Percentiles rank a stretch among this genome's conserved stretches.
These are phyloP conservation scores for Penicillium freii DNA, from an alignment of 2,329 filamentous ascomycete species.

Conservation along the genomic window DNA sequence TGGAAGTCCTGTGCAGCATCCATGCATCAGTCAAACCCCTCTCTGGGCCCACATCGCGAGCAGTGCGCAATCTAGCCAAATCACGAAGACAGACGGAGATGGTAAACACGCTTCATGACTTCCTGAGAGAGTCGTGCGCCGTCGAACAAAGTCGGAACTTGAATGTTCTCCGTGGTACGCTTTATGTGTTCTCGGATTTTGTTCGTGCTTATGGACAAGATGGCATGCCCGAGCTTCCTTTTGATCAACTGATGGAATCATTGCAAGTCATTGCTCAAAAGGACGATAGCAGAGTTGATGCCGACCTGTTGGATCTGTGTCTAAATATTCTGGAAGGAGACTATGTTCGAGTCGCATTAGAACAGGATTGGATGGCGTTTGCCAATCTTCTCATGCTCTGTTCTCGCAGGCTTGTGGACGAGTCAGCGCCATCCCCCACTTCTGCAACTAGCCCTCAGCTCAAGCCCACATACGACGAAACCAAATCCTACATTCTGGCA, in stretches of 20 bases:
- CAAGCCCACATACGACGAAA: constrained; percentile 35
- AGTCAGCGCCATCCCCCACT: constrained; percentile 21
- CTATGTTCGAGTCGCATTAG: constrained; percentile 32
- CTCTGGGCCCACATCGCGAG: constrained; percentile 43
- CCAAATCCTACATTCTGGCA: constrained; percentile 39
- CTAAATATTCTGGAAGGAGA: constrained; percentile 42
- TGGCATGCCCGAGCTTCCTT: constrained; percentile 39
- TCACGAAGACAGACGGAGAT: constrained; percentile 41
- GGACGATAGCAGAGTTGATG: constrained; percentile 40
- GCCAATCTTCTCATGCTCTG: constrained; percentile 36
- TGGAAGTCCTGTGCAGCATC: constrained; percentile 46
- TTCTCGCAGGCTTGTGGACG: constrained; percentile 35
- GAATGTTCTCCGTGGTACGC: constrained; percentile 41
- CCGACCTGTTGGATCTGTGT: constrained; percentile 43
- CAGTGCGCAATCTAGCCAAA: constrained; percentile 43
- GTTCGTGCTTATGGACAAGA: constrained; percentile 41
- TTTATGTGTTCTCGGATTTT: constrained; percentile 44
- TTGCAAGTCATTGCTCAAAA: constrained; percentile 35
- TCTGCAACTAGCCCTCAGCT: constrained; percentile 26
- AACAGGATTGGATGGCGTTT: constrained; percentile 35
- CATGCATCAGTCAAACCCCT: constrained; percentile 45
- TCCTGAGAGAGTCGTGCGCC: constrained; percentile 34
- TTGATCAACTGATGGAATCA: constrained; percentile 38
- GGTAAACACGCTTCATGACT: constrained; percentile 38
- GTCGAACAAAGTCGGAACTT: constrained; percentile 38